Evolutionary conservation across 2,329 filamentous ascomycete species (phyloP), one percentile per base, ranked within the genome.

Genomic region (Colletotrichum liriopes): DNA sequence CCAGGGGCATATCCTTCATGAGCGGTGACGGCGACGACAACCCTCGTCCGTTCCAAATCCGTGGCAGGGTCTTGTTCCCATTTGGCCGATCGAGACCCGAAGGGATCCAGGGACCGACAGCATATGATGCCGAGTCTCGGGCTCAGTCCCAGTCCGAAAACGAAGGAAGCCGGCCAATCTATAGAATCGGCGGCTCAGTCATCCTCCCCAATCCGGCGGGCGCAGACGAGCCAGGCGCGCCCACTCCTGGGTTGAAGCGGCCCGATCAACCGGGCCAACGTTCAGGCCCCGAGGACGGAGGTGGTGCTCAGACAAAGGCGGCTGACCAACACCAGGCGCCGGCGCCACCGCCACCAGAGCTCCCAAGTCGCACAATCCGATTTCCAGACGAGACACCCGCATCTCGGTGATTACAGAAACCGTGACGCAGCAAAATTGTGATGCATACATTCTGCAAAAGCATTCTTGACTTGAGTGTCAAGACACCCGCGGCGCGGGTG

Each of bases 121-220:
- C 32, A 7, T 59, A 18, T 20, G 55, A 71, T 35, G 32, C 55
- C 51, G 61, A 73, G 61, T 71, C 61, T 23, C 59, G 71, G n/a
- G 47, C 47, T 8, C 32, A 62, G 29, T 39, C 45, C 12, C 66
- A 55, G 47, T 62, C 72, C 18, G 60, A 61, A 5, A 23, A n/a
- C 18, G 72, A 68, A 37, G 54, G 23, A 11, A 39, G 47, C 29
- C 64, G 72, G 41, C 78, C 79, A 0, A 74, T 85, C 9, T 86
- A 80, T 71, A 81, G 77, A 39, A 84, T 86, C 54, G 84, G 84
- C 8, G 85, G 85, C 45, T 78, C 79, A 20, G 67, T 83, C 41
- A 83, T 85, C 61, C 77, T 73, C n/a, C 23, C 51, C 12, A 37
- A 23, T 5, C 6, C 26, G 16, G 37, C 59, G n/a, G 58, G 39